Base-by-base conservation (phyloP, 1,139 yeast species). In the Ogataea hybrid region DNA sequence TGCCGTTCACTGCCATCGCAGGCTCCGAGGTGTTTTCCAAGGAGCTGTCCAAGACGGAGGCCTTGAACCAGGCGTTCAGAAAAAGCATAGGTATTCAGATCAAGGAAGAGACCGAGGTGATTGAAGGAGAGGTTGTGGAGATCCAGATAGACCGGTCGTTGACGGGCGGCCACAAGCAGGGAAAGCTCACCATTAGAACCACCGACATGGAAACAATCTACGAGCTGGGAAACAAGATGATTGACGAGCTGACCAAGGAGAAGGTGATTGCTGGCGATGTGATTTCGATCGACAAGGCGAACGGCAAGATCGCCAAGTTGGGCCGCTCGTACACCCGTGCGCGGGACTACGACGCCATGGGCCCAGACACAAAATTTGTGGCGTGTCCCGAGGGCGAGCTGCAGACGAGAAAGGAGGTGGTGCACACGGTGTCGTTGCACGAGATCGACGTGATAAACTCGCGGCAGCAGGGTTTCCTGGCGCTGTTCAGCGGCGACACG, bases 191-290 rank as follows among this genome's bases (percentile, higher is more conserved):
- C 20, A 90, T 94, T 61, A 89, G 94, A 63, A 94, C 98, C 32
- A 92, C 98, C 12, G 98, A 94, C 64, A 94, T 94, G 98, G 98
- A 94, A 69, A 92, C 98, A 23, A 87, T 92, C 50, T 92, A 94
- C 67, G 99, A 92, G 68, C 74, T 94, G 58, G 98, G 98, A 47
- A 84, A 85, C 62, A 92, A 94, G 67, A 92, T 92, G 97, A 92
- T 94, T 62, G 98, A 94, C 57, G 92, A 96, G 16, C 75, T 92
- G 59, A 82, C 96, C 46, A 87, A 86, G 65, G 98, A 94, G 65
- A 94, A 92, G 63, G 94, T 94, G 25, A 77, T 92, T 56, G 98
- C 98, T 2, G 99, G 99, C 42, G 99, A 94, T 67, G 95, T 94
- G 41, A 85, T 94, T 50, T 83, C 95, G 17, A 89, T 94, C 62